Base-by-base conservation (phyloP, 495 filamentous ascomycete genomes). In the Lichenothelia convexa region DNA sequence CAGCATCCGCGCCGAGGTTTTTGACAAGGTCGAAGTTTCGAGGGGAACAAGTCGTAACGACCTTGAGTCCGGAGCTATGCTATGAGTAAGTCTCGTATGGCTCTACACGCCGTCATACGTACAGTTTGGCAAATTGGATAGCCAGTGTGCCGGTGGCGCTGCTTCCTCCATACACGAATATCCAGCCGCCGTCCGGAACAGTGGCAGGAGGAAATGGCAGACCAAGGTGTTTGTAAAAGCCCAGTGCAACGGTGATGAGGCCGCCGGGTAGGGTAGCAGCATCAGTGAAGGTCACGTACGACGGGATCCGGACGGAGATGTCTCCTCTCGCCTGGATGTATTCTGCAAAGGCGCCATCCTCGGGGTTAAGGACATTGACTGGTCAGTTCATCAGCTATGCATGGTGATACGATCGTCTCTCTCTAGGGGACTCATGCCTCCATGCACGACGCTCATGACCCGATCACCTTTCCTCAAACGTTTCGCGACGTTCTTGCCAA, bases 181-280 rank as follows among this genome's bases (percentile, higher is more conserved):
- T 46, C 41, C 45, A 42, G 33, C 47, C 43, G 33, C 38, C 17
- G 19, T 39, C 34, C 42, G 41, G 18, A 27, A 18, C 21, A 32
- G 51, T 35, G 5, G 17, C 17, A 4, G 47, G 45, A 9, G 58
- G 55, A 26, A 58, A 41, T 1, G 60, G 60, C 27, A 68, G 50
- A 9, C 45, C 51, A 13, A 66, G 42, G 44, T 51, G 54, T 39
- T 64, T 58, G 49, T 61, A 68, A 18, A 66, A 36, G 18, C 54
- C 62, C 50, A 64, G 62, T 4, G 51, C 60, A 5, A 61, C 61
- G 2, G 62, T 74, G 15, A 42, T 49, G 23, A 72, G 59, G 6
- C 68, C 68, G 0, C 72, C 61, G 0, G 68, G 69, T 1, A 74
- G 53, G 5, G 69, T 67, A 2, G 69, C 58, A 1, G 68, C 73